These are phyloP conservation scores for Sporothrix globosa DNA, from an alignment of 2,329 filamentous ascomycete genomes.

Conservation along the genomic window DNA sequence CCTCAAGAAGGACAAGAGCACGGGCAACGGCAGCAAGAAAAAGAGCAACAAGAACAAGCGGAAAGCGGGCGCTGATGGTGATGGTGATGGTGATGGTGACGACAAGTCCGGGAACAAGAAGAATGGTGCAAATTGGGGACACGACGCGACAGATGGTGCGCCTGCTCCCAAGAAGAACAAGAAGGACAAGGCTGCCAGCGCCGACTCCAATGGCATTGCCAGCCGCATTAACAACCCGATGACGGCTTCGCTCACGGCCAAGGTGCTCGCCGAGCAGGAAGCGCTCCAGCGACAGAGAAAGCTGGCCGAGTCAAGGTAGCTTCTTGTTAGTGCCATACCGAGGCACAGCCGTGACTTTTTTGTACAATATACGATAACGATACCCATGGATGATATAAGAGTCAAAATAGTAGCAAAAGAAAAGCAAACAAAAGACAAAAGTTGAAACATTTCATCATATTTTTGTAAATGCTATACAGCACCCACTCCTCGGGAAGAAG, in stretches of 20 bases:
- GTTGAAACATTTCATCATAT: not conserved
- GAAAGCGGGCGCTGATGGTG: conserved; percentile 38
- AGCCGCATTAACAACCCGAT: conserved; percentile 80
- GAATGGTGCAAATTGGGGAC: not conserved
- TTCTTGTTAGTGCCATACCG: not conserved
- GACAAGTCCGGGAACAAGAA: conserved; percentile 42
- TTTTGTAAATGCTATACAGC: not conserved
- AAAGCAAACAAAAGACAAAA: not conserved
- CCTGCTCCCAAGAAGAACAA: conserved; percentile 23
- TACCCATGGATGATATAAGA: conserved; percentile 23
- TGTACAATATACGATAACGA: conserved; percentile 26
- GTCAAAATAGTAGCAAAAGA: not conserved
- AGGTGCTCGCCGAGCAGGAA: conserved; percentile 85
- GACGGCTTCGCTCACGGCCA: conserved; percentile 82
- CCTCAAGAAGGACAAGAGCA: conserved; percentile 71
- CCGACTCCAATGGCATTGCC: conserved; percentile 38
- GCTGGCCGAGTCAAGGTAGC: conserved; percentile 52
- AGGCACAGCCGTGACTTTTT: not conserved
- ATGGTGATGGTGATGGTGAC: not conserved
- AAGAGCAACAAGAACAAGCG: conserved; percentile 64
- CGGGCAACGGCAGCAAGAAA: conserved; percentile 65
- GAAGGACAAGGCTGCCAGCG: conserved; percentile 16
- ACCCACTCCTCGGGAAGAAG: too few relatives aligned
- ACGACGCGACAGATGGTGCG: conserved; percentile 37
- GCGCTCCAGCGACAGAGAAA: conserved; percentile 78